phyloP scores from a whole-genome alignment of 1,284 basidiomycete species.

The Volvariella surrecta region DNA sequence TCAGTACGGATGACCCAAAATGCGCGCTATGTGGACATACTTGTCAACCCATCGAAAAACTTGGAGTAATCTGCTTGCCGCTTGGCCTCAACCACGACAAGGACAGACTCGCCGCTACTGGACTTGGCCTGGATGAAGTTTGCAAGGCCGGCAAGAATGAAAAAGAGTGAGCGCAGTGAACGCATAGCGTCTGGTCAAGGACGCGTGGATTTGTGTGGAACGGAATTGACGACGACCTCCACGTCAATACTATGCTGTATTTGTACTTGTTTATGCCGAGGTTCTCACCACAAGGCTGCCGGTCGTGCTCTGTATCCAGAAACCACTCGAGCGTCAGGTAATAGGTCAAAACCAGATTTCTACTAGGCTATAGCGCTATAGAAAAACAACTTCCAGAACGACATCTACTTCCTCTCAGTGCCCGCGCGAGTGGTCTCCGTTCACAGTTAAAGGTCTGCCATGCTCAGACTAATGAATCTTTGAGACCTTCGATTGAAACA shows the following conservation, averaged over 20 bases:
- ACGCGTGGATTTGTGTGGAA: slow-evolving; percentile 4
- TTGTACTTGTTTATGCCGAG: slow-evolving; percentile 14
- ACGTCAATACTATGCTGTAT: slow-evolving; percentile 15
- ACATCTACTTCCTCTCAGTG: too few species aligned
- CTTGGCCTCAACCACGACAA: slow-evolving; percentile 75
- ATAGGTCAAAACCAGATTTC: too few species aligned
- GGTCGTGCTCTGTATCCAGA: too few species aligned
- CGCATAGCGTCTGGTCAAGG: background rate
- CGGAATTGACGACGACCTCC: slow-evolving; percentile 11
- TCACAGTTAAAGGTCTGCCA: too few species aligned
- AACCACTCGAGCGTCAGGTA: too few species aligned
- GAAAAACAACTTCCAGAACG: too few species aligned
- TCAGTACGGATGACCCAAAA: slow-evolving; percentile 2
- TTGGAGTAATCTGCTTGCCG: slow-evolving; percentile 65
- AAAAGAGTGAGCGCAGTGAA: slow-evolving; percentile 3
- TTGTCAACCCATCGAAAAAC: slow-evolving; percentile 74
- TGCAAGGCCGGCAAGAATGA: slow-evolving; percentile 21
- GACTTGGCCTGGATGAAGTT: slow-evolving; percentile 44
- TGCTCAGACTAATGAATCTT: too few species aligned
- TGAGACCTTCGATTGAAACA: too few species aligned
- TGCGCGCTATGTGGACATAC: slow-evolving; percentile 28
- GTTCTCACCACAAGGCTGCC: too few species aligned
- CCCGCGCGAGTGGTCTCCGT: too few species aligned
- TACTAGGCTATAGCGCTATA: too few species aligned
- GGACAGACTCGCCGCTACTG: slow-evolving; percentile 76